Percentiles rank a stretch among this genome's conserved stretches.
Conservation (phyloP, 2,329 filamentous ascomycete genomes). For the Intubia oerlemansii region DNA sequence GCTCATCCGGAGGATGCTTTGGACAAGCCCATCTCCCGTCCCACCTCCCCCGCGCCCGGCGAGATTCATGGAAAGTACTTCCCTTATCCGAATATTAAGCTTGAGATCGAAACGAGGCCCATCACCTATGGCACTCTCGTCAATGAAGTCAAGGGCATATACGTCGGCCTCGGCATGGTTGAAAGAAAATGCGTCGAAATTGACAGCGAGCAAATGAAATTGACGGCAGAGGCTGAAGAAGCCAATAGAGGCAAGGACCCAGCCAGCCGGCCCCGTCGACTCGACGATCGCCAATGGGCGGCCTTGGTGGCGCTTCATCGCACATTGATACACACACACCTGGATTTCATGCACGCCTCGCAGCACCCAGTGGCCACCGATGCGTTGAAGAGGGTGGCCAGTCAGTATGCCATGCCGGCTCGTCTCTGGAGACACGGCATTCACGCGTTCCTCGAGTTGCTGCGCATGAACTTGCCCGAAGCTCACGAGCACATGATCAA, state of each 20-base stretch:
- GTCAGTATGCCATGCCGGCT: conserved; percentile 45
- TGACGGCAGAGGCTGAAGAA: too few relatives aligned
- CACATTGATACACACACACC: conserved; percentile 61
- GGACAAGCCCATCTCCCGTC: too few relatives aligned
- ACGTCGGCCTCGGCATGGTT: conserved; percentile 65
- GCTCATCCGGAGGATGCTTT: too few relatives aligned
- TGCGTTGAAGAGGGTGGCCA: too few relatives aligned
- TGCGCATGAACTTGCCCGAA: conserved; percentile 51
- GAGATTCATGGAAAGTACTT: too few relatives aligned
- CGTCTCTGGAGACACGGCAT: conserved; percentile 92
- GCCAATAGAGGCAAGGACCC: too few relatives aligned
- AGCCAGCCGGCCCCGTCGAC: too few relatives aligned
- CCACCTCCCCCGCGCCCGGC: too few relatives aligned
- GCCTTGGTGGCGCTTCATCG: conserved; percentile 64
- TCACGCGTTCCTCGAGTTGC: conserved; percentile 59
- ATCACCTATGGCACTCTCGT: conserved; percentile 64
- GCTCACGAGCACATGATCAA: conserved; percentile 77
- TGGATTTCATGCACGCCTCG: conserved; percentile 69
- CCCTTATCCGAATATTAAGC: conserved; percentile 7
- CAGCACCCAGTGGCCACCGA: too few relatives aligned
- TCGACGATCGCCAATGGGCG: conserved; percentile 45
- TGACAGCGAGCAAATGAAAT: conserved; percentile 45
- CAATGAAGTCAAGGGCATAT: conserved; percentile 65
- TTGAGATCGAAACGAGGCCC: conserved; percentile 40
- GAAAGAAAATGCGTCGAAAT: conserved; percentile 77